Percentiles rank a stretch among this genome's conserved stretches.
These are phyloP conservation scores for Paramecium sonneborni DNA, from an alignment of 73 alveolate genomes.

Conservation along the genomic window DNA sequence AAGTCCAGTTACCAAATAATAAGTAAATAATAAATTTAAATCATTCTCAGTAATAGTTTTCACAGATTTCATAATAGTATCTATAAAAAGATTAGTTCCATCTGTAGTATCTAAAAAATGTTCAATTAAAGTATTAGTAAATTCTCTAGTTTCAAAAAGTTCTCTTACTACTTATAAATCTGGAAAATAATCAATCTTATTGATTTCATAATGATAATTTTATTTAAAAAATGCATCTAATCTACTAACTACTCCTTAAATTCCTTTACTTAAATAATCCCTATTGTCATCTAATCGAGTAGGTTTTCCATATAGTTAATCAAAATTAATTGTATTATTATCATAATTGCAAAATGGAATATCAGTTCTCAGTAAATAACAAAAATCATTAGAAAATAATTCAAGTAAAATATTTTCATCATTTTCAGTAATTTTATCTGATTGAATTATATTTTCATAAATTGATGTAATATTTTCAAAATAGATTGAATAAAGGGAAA, in stretches of 20 bases:
- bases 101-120: constrained; percentile 39
- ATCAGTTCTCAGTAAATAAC: background rate
- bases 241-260: constrained; percentile 3
- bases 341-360: constrained; percentile 31
- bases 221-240: background rate
- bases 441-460: background rate
- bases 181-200: background rate
- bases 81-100: constrained; percentile 25
- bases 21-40: background rate
- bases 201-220: constrained; percentile 1
- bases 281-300: constrained; percentile 16
- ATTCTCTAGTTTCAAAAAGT: background rate
- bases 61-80: background rate
- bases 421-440: background rate
- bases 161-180: background rate
- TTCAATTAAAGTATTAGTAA: constrained; percentile 5
- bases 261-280: constrained; percentile 14
- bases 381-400: background rate
- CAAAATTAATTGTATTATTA: background rate
- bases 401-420: background rate
- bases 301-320: background rate
- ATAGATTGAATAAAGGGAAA: background rate
- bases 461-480: background rate
- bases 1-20: constrained; percentile 3
- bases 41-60: background rate